phyloP scores from a whole-genome alignment of 1,284 basidiomycete species.

The Anthracocystis setariae region DNA sequence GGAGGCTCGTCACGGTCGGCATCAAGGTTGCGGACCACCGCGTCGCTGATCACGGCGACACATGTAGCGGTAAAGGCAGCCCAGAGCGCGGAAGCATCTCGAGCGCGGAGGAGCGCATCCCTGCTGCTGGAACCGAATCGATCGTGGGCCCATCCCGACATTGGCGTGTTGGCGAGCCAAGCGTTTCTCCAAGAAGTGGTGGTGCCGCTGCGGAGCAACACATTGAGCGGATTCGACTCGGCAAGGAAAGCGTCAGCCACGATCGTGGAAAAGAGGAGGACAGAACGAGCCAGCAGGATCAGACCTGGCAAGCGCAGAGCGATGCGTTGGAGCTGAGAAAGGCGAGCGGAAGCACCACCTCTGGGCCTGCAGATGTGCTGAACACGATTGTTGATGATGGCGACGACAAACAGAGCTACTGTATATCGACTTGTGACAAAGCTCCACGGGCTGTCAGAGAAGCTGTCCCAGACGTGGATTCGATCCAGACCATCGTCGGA shows the following conservation, averaged over 20 bases:
- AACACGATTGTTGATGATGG: slow-evolving; percentile 59
- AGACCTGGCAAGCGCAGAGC: slow-evolving; percentile 55
- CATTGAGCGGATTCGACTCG: slow-evolving; percentile 23
- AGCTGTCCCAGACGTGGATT: slow-evolving; percentile 38
- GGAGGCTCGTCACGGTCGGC: slow-evolving; percentile 53
- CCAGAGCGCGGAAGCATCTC: slow-evolving; percentile 46
- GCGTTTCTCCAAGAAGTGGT: slow-evolving; percentile 30
- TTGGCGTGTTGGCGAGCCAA: slow-evolving; percentile 41
- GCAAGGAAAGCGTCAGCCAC: slow-evolving; percentile 34
- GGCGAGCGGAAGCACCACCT: slow-evolving; percentile 34
- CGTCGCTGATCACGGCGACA: slow-evolving; percentile 44
- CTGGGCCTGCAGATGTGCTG: slow-evolving; percentile 63
- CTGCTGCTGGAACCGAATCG: slow-evolving; percentile 33
- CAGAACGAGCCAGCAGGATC: slow-evolving; percentile 38
- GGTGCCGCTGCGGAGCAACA: slow-evolving; percentile 2
- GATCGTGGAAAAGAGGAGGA: slow-evolving; percentile 44
- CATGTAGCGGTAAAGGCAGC: slow-evolving; percentile 45
- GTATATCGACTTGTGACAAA: slow-evolving; percentile 60
- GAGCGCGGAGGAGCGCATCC: slow-evolving; percentile 34
- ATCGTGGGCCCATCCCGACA: slow-evolving; percentile 35
- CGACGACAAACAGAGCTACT: slow-evolving; percentile 50
- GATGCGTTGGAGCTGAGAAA: slow-evolving; percentile 37
- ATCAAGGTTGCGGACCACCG: slow-evolving; percentile 50
- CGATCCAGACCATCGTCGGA: slow-evolving; percentile 12
- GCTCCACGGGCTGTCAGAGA: slow-evolving; percentile 52